phyloP scores from a whole-genome alignment of 257 asterid genomes.

The Solanum pinnatisectum region DNA sequence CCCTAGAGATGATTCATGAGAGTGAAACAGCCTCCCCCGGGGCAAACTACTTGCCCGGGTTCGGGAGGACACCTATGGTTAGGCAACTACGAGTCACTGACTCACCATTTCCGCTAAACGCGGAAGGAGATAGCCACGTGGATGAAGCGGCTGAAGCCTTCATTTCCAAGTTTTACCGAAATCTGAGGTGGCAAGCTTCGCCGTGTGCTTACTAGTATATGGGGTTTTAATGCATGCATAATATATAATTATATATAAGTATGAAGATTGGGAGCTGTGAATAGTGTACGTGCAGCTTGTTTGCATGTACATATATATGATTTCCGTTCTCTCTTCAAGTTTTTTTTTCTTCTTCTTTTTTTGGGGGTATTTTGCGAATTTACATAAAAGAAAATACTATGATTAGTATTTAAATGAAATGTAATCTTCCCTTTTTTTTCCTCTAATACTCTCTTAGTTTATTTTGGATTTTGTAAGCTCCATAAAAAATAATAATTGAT shows the following conservation, averaged over 20 bases:
- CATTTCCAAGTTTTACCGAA: constrained; percentile 42
- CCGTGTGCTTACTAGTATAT: not conserved
- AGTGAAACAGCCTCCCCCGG: constrained; percentile 61
- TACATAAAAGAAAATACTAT: not conserved
- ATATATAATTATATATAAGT: not conserved
- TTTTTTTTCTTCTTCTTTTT: not conserved
- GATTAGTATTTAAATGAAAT: not conserved
- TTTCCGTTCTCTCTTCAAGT: not conserved
- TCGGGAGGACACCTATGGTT: constrained; percentile 60
- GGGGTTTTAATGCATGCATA: not conserved
- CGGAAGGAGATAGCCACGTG: constrained; percentile 30
- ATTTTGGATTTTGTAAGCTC: not conserved
- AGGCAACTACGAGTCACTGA: constrained; percentile 69
- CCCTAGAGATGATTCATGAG: constrained; percentile 32
- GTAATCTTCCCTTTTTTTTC: not conserved
- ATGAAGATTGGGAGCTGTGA: not conserved
- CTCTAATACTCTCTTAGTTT: not conserved
- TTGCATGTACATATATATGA: not conserved
- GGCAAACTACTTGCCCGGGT: constrained; percentile 32
- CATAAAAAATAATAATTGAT: not conserved
- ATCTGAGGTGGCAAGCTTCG: constrained; percentile 39
- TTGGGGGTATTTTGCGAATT: not conserved
- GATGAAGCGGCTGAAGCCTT: constrained; percentile 63
- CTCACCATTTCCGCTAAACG: constrained; percentile 46
- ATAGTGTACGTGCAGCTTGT: not conserved